A percentile compares a stretch with the other conserved stretches of the same genome.
Conservation (phyloP, 163 green algal species). For the Smithsoniella earleae region DNA sequence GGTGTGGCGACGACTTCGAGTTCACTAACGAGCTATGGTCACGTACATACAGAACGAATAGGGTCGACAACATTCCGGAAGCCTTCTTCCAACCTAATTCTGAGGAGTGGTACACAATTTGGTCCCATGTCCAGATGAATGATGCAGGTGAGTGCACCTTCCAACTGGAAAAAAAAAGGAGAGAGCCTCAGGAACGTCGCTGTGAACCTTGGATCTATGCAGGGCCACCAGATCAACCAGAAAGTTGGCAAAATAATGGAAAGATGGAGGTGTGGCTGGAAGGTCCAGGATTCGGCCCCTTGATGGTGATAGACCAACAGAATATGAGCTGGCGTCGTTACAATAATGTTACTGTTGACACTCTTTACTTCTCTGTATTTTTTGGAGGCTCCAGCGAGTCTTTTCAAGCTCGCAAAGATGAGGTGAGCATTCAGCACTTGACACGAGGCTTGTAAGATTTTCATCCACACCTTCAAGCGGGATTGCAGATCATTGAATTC, state of each 20-base stretch:
- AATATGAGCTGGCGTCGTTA: slow-evolving; percentile 11
- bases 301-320: slow-evolving; percentile 7
- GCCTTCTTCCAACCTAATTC: slow-evolving; percentile 17
- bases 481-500: slow-evolving; percentile 24
- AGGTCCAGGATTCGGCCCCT: not conserved
- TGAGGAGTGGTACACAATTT: slow-evolving; percentile 28
- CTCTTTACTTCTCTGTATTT: slow-evolving; percentile 20
- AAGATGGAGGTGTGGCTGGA: slow-evolving; percentile 5
- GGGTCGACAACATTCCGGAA: not conserved
- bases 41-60: slow-evolving; percentile 3
- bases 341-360: slow-evolving; percentile 26
- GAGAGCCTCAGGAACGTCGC: too few species aligned
- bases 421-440: not conserved
- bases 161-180: not conserved
- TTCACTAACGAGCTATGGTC: slow-evolving; percentile 13
- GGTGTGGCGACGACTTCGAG: slow-evolving; percentile 30
- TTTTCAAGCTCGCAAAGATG: slow-evolving; percentile 14
- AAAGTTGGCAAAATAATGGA: not conserved
- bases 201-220: too few species aligned
- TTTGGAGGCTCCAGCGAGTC: slow-evolving; percentile 27
- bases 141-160: not conserved
- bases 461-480: too few species aligned
- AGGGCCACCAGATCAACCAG: not conserved
- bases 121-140: slow-evolving; percentile 28
- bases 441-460: too few species aligned